These are phyloP conservation scores for Penicillium brasilianum DNA, from an alignment of 2,329 filamentous ascomycete genomes.

Conservation along the genomic window DNA sequence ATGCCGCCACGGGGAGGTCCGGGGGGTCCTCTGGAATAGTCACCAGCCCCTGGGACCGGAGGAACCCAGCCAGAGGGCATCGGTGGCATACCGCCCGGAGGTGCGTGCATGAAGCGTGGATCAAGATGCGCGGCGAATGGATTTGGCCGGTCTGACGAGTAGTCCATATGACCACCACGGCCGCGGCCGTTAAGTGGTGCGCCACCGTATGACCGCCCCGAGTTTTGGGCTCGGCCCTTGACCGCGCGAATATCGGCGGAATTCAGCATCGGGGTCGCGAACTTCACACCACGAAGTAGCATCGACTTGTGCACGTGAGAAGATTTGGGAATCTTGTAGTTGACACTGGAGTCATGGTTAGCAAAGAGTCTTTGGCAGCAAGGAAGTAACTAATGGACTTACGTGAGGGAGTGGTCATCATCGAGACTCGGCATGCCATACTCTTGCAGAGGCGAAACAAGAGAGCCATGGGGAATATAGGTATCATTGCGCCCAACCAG, in stretches of 20 bases:
- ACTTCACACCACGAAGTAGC: conserved; percentile 81
- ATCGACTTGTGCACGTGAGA: conserved; percentile 86
- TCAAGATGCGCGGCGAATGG: conserved; percentile 56
- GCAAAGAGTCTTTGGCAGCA: conserved; percentile 16
- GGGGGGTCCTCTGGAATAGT: conserved; percentile 44
- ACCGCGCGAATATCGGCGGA: conserved; percentile 76
- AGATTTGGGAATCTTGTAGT: conserved; percentile 80
- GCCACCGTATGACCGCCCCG: conserved; percentile 73
- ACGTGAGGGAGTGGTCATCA: conserved; percentile 85
- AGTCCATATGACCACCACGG: conserved; percentile 60
- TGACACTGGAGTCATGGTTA: conserved; percentile 64
- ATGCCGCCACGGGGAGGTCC: conserved; percentile 46
- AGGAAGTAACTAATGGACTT: conserved; percentile 44
- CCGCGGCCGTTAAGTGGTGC: conserved; percentile 62
- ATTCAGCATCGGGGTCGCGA: conserved; percentile 73
- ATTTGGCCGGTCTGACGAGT: conserved; percentile 52
- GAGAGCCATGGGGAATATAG: conserved; percentile 81
- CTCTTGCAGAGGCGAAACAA: conserved; percentile 77
- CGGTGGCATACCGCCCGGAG: conserved; percentile 36
- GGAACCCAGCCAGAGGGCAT: conserved; percentile 45
- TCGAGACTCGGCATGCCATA: conserved; percentile 77
- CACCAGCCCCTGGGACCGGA: conserved; percentile 36
- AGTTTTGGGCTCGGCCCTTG: conserved; percentile 66
- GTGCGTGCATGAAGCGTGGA: conserved; percentile 47
- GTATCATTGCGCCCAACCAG: conserved; percentile 79